Evolutionary conservation across 225 moss, liverwort and hornwort genomes (phyloP).

Genomic region (Thuidium tamariscinum): DNA sequence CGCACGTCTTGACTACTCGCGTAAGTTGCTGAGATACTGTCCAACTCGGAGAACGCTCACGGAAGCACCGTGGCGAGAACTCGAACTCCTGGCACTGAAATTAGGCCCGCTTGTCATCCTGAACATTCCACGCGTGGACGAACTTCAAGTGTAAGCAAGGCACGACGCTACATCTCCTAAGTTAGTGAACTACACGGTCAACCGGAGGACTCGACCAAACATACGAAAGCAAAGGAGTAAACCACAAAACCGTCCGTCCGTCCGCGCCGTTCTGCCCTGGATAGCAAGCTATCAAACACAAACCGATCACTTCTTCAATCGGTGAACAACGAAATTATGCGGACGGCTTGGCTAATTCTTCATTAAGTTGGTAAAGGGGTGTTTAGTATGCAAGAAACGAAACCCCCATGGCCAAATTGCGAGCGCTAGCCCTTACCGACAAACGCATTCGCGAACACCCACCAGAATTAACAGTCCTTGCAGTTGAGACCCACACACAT

Average conservation of each 20-base stretch:
- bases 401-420: neutral
- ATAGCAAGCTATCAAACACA: neutral
- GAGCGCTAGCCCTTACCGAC: neutral
- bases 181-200: neutral
- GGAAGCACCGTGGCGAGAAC: neutral
- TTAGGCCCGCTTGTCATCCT: neutral
- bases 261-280: neutral
- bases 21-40: neutral
- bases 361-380: neutral
- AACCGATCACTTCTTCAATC: neutral
- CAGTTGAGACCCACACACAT: neutral
- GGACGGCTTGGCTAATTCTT: neutral
- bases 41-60: neutral
- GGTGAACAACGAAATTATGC: neutral
- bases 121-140: neutral
- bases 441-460: neutral
- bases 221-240: neutral
- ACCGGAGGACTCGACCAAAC: no score
- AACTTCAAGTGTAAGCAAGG: neutral
- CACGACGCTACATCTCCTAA: neutral
- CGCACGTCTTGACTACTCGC: accelerated
- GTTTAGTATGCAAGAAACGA: neutral
- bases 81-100: neutral
- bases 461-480: neutral
- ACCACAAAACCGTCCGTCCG: no score